These are phyloP conservation scores for Ascochyta viciae-villosae DNA, from an alignment of 2,329 filamentous ascomycete species.

Conservation along the genomic window DNA sequence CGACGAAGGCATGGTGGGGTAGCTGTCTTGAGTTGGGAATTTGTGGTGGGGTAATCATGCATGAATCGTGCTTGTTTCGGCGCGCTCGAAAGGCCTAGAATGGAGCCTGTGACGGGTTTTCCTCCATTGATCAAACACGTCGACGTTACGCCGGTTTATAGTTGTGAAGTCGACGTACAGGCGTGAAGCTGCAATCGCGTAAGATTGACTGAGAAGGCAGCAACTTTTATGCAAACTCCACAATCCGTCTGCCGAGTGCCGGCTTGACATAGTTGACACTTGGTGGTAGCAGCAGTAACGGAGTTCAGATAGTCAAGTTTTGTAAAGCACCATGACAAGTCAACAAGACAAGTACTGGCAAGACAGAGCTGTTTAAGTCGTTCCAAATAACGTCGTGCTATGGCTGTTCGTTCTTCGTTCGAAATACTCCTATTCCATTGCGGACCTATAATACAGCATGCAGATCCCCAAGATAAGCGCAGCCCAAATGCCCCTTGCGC, in stretches of 20 bases:
- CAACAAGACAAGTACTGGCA: neutral
- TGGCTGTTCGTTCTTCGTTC: neutral
- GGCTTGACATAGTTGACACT: neutral
- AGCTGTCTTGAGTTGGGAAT: constrained; percentile 4
- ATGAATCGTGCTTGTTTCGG: constrained; percentile 1
- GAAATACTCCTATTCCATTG: constrained; percentile 32
- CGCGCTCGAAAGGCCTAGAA: neutral
- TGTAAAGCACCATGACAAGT: neutral
- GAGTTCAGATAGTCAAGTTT: neutral
- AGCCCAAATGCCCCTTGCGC: constrained; percentile 20
- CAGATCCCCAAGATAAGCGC: constrained; percentile 22
- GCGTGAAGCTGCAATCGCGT: neutral
- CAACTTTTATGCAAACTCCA: neutral
- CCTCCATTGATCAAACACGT: too few relatives aligned
- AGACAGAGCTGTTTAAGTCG: neutral
- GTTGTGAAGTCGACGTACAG: neutral
- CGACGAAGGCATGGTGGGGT: constrained; percentile 7
- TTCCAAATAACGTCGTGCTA: neutral
- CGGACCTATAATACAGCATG: constrained; percentile 46
- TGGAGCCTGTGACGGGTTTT: neutral
- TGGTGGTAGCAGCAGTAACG: neutral
- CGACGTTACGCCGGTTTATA: neutral
- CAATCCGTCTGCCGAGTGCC: neutral
- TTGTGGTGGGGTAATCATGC: neutral
- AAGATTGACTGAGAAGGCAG: neutral